Base-by-base conservation (phyloP, 1,284 basidiomycete genomes). In the Kalmanozyma brasiliensis region DNA sequence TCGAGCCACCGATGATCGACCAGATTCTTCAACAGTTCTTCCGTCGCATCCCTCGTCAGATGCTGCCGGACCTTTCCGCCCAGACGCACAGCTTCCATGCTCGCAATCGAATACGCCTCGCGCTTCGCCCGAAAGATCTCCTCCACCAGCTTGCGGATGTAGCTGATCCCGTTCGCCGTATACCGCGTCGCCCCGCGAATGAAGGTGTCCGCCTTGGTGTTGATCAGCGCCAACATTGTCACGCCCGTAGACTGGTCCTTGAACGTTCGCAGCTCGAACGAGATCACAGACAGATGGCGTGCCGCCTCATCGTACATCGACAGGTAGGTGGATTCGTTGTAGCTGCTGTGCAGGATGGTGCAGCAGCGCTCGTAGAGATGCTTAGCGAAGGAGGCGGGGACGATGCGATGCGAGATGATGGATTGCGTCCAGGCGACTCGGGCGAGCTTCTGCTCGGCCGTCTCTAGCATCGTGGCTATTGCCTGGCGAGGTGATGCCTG, bases 101-200 rank as follows among this genome's bases (percentile, higher is more conserved):
- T 90, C 0, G 90, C 89, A 4, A 93, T 85, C 6, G 89, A 91
- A 79, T 86, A 94, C 0, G 89, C 84, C 73, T 90, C 87, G 37
- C 86, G 86, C 8, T 89, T 87, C 9, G 92, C 90, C 13, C 89
- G 85, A 86, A 93, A 90, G 75, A 94, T 93, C 83, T 90, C 89
- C 75, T 93, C 90, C 37, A 94, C 69, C 13, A 80, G 38, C 26
- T 64, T 66, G 30, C 74, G 76, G 49, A 80, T 66, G 32, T 63
- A 72, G 2, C 53, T 57, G 23, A 80, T 65, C 53, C 79, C 78
- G 7, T 42, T 19, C 3, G 73, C 35, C 8, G 70, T 58, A 56
- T 79, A 78, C 8, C 74, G 62, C 9, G 77, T 79, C 4, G 77
- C 78, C 29, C 62, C 34, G 43, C 77, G 61, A 10, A 78, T 73